Conservation (phyloP, 495 filamentous ascomycete genomes). For the Penicillium paradoxum region DNA sequence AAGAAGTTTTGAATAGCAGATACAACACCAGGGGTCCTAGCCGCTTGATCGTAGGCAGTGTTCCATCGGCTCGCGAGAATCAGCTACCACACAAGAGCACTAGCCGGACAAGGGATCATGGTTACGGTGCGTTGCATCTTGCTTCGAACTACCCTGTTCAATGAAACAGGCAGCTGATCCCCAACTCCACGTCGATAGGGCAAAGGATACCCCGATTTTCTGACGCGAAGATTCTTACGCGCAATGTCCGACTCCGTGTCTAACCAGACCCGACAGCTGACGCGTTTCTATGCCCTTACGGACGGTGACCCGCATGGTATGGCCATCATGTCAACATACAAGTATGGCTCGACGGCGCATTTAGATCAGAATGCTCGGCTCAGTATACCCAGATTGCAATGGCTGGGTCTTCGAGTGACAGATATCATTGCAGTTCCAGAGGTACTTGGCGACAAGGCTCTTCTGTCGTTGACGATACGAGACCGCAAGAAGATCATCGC, state of each 20-base stretch:
- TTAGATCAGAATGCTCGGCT: conserved; percentile 62
- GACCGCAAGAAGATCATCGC: conserved; percentile 64
- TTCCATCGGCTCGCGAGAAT: conserved; percentile 64
- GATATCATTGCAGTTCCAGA: conserved; percentile 46
- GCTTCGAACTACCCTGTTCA: neutral
- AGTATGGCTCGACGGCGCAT: conserved; percentile 70
- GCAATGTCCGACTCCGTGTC: conserved; percentile 25
- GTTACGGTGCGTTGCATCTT: conserved; percentile 53
- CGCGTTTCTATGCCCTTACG: conserved; percentile 59
- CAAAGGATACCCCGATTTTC: conserved; percentile 90
- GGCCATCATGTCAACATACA: conserved; percentile 81
- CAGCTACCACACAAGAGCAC: conserved; percentile 46
- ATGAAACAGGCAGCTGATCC: neutral
- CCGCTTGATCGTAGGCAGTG: conserved; percentile 56
- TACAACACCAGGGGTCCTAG: neutral
- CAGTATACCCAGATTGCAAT: conserved; percentile 54
- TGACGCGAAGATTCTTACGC: conserved; percentile 63
- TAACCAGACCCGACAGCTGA: conserved; percentile 23
- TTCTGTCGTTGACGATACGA: conserved; percentile 52
- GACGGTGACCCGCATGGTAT: conserved; percentile 89
- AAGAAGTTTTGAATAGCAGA: neutral
- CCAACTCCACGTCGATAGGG: conserved; percentile 35
- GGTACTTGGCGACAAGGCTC: conserved; percentile 26
- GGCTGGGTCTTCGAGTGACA: conserved; percentile 66
- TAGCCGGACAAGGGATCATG: conserved; percentile 56